Evolutionary conservation across 169 alveolate genomes (phyloP), one percentile per base, ranked within the genome.

Genomic region (Ichthyophthirius multifiliis): DNA sequence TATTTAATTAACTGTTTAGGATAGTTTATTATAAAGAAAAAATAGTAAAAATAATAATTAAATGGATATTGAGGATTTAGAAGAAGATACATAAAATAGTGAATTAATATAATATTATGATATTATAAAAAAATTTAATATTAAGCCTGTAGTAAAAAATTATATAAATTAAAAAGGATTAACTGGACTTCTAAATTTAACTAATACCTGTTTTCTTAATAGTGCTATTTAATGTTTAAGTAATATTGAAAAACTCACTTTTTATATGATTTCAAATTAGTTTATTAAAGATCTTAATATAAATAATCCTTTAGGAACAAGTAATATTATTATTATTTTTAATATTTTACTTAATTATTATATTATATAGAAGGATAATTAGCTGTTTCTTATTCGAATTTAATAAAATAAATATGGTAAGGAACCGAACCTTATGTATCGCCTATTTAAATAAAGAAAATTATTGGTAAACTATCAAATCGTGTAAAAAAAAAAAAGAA

Each of bases 121-220:
- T 46, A 46, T 64, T 4, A 27, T 78, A n/a, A 62, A 78, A 35
- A 78, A 64, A 65, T 65, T 55, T 35, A 78, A 44, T 31, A 65
- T 78, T 12, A 78, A 46, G 23, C 55, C 77, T 43, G 43, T 45
- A 74, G 63, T 27, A 27, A 45, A 35, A 20, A 3, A 0, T 16
- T 18, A 9, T 37, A 48, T 18, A 18, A 27, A 46, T 18, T 87
- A 2, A 16, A 65, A 45, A 5, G 96, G 96, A 10, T 13, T 86
- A 9, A 12, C 45, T 20, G 96, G 96, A 1, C 74, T 92, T 3
- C 18, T 77, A 45, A 92, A 92, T 35, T 76, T 92, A 3, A 94
- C 94, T 15, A 89, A 89, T 75, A 92, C 96, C 16, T 92, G 96
- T 75, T 92, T 86, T 75, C 87, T 92, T 93, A 87, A 84, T 55